Evolutionary conservation across 2,329 filamentous ascomycete species (phyloP), one percentile per base, ranked within the genome.

Genomic region (Dissoconium aciculare): DNA sequence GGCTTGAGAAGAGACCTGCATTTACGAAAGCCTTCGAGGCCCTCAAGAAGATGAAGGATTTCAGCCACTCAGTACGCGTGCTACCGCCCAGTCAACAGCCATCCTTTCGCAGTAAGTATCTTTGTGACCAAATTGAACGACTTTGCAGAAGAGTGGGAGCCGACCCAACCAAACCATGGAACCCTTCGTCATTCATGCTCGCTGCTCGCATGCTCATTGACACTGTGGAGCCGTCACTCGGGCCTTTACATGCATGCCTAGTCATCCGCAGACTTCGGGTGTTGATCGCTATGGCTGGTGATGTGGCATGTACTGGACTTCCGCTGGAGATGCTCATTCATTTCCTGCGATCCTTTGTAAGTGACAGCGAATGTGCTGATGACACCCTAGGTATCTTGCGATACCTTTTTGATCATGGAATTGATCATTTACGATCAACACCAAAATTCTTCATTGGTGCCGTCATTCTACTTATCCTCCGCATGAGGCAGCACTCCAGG

Each of bases 261-360:
- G 74, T 93, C 3, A 67, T 98, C 30, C 75, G 85, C 23, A 93
- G 91, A 50, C 67, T 95, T 27, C 70, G 84, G 17, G 69, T 94
- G 5, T 58, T 95, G 11, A 67, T 95, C 15, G 78, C 74, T 36
- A 60, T 95, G 27, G 78, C 83, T 15, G 84, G 83, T 0, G 53
- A 70, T 1, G 65, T 74, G 30, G 80, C 79, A n/a, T 63, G 78
- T 14, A 61, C 71, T 24, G 79, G 78, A 0, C 95, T 95, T 49
- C 80, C 83, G 8, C 54, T 94, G 10, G 82, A 98, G 53, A 89
- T 94, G 80, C 64, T 92, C 0, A 64, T 98, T 2, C 80, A 84
- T 45, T 77, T 79, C 2, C 63, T 93, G 12, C 68, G 78, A 6
- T 73, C 74, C 0, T 91, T 84, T 42, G 62, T 95, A 4, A 76